Conservation (phyloP, 169 alveolate genomes). For the Eimeria necatrix region DNA sequence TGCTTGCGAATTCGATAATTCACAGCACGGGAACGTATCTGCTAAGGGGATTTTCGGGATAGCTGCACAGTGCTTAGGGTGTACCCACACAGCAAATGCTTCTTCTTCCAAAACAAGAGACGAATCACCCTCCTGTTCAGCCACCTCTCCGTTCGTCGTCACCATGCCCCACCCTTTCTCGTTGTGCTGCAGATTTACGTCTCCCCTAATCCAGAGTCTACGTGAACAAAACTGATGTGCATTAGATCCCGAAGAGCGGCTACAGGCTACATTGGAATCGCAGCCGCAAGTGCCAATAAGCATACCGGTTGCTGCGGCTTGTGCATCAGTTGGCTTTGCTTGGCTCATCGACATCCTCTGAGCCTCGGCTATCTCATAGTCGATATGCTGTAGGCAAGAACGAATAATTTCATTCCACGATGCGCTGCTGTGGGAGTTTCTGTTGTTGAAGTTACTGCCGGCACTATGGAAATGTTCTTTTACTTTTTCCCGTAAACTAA, state of each 20-base stretch:
- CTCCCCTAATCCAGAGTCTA: slow-evolving; percentile 39
- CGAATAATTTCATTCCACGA: background rate
- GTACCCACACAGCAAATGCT: slow-evolving; percentile 59
- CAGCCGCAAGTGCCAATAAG: slow-evolving; percentile 48
- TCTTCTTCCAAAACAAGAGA: slow-evolving; percentile 54
- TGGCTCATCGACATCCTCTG: slow-evolving; percentile 55
- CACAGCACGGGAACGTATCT: background rate
- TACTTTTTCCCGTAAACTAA: background rate
- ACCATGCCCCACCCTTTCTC: slow-evolving; percentile 37
- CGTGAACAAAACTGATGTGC: background rate
- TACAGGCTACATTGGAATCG: background rate
- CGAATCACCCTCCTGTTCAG: background rate
- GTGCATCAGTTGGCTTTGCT: slow-evolving; percentile 2
- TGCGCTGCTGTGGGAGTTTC: background rate
- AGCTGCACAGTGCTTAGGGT: slow-evolving; percentile 55
- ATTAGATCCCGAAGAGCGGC: background rate
- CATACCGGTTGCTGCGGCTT: slow-evolving; percentile 24
- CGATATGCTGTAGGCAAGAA: slow-evolving; percentile 17
- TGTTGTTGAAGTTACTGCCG: background rate
- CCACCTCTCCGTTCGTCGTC: background rate
- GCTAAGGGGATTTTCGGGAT: slow-evolving; percentile 27
- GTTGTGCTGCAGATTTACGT: slow-evolving; percentile 30
- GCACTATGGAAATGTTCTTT: background rate
- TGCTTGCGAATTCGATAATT: background rate
- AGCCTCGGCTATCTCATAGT: slow-evolving; percentile 23